Base-by-base conservation (phyloP, 768 basidiomycete species). In the Rhodosporidiobolus sp. region DNA sequence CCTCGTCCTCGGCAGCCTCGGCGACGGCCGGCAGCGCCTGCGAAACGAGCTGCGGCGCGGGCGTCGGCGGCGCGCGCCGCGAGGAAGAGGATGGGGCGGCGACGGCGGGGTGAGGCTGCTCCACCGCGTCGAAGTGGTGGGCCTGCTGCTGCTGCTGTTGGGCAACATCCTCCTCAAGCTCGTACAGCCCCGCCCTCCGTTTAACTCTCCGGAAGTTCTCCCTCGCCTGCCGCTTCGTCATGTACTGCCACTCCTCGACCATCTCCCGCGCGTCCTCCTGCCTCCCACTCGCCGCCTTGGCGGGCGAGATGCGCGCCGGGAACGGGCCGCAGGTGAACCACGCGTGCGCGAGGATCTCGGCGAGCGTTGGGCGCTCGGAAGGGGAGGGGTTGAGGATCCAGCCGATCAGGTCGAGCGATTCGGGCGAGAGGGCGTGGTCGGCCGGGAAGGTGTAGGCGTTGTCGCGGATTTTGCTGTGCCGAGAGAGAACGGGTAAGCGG, bases 401-500 rank as follows among this genome's bases (percentile, higher is more conserved):
- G 73, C 87, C 86, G 77, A 99, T 88, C 65, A 96, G 87, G 63
- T 88, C 86, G 73, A 88, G 87, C 0, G 88, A 89, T 46, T 89
- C 85, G n/a, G 81, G 75, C 0, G 92, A 90, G 64, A 94, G 86
- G 12, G 83, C 80, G 63, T 88, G 86, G 65, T 92, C 90, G 6
- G 87, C 75, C 0, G 95, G 95, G 81, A 96, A 97, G 76, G 90
- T 89, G 79, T 98, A 98, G 77, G 90, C 87, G 78, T 96, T 94
- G 80, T 92, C 89, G 24, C 89, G 89, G 80, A 99, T 99, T 60
- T 94, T 91, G 72, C 91, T 93, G 72, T 30, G 10, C 0, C n/a
- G 17, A 17, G 32, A 0, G 19, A 26, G n/a, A 34, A 48, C 7
- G 20, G 48, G 53, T 28, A 0, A 34, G 52, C 19, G 38, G 20